A percentile compares a stretch with the other conserved stretches of the same genome.
Evolutionary conservation across 1,284 basidiomycete species (phyloP).

Genomic region (Marasmius fiardii): DNA sequence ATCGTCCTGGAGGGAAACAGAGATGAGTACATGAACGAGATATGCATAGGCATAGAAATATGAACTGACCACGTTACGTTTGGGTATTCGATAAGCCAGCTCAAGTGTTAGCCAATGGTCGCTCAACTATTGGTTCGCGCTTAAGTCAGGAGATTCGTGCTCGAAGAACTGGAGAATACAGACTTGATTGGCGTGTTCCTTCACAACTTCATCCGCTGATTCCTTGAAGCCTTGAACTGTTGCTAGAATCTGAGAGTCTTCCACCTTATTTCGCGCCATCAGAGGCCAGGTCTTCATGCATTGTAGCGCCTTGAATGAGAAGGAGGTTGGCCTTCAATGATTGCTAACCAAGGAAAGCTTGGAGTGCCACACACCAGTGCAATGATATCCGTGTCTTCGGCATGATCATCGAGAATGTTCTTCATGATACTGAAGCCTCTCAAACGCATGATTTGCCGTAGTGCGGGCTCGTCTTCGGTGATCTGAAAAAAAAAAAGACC

Average conservation of each 20-base stretch:
- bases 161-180: slow-evolving; percentile 12
- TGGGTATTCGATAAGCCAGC: slow-evolving; percentile 83
- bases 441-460: slow-evolving; percentile 87
- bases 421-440: slow-evolving; percentile 94
- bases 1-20: not conserved
- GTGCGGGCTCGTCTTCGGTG: slow-evolving; percentile 77
- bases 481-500: slow-evolving; percentile 51
- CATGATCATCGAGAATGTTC: slow-evolving; percentile 82
- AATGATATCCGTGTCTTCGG: slow-evolving; percentile 70
- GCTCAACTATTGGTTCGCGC: slow-evolving; percentile 47
- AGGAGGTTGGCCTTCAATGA: not conserved
- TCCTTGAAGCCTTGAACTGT: slow-evolving; percentile 57
- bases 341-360: not conserved
- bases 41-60: not conserved
- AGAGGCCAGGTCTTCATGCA: slow-evolving; percentile 83
- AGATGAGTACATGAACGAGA: not conserved
- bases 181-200: slow-evolving; percentile 58
- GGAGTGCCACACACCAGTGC: slow-evolving; percentile 47
- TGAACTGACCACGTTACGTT: slow-evolving; percentile 32
- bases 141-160: not conserved
- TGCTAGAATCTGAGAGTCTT: slow-evolving; percentile 77
- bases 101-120: slow-evolving; percentile 76
- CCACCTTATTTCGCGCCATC: slow-evolving; percentile 89
- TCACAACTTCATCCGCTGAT: slow-evolving; percentile 56
- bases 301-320: slow-evolving; percentile 56